A percentile compares a stretch with the other conserved stretches of the same genome.
These are phyloP conservation scores for Aquilaria agallochum DNA, from an alignment of 441 rosid species.

Conservation along the genomic window DNA sequence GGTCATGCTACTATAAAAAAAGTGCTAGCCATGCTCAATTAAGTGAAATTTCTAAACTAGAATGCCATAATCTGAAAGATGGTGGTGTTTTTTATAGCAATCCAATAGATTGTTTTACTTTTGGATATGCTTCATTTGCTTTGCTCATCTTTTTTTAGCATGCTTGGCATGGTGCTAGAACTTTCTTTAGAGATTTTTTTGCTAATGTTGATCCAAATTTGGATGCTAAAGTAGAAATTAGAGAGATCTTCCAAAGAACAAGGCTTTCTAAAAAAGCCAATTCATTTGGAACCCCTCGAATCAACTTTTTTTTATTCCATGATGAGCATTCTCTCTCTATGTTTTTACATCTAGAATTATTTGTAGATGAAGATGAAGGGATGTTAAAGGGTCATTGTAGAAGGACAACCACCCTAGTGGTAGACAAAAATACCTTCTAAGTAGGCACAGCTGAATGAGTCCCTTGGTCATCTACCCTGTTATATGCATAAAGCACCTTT, in stretches of 20 bases:
- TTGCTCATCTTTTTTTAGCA: constrained; percentile 8
- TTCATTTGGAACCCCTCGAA: too few species aligned
- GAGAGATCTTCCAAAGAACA: not conserved
- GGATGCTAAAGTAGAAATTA: constrained; percentile 1
- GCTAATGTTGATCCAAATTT: constrained; percentile 7
- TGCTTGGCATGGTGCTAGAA: constrained; percentile 8
- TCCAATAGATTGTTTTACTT: constrained; percentile 12
- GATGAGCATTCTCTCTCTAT: too few species aligned
- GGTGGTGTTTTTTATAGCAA: constrained; percentile 4
- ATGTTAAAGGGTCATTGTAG: too few species aligned
- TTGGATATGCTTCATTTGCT: constrained; percentile 11
- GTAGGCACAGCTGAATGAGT: too few species aligned
- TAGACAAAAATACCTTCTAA: too few species aligned
- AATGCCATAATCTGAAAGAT: constrained; percentile 3
- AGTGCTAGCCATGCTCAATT: constrained; percentile 11
- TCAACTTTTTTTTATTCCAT: too few species aligned
- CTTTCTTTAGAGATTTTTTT: constrained; percentile 6
- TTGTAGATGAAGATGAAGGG: too few species aligned
- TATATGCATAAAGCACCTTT: too few species aligned
- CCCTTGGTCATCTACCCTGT: too few species aligned
- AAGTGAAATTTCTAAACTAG: constrained; percentile 7
- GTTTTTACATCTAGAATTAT: too few species aligned
- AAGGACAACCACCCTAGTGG: too few species aligned
- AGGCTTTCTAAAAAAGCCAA: too few species aligned
- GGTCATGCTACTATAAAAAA: constrained; percentile 13